A percentile compares a stretch with the other conserved stretches of the same genome.
phyloP scores from a whole-genome alignment of 2,329 filamentous ascomycete genomes.

The Aspergillus clavatus region DNA sequence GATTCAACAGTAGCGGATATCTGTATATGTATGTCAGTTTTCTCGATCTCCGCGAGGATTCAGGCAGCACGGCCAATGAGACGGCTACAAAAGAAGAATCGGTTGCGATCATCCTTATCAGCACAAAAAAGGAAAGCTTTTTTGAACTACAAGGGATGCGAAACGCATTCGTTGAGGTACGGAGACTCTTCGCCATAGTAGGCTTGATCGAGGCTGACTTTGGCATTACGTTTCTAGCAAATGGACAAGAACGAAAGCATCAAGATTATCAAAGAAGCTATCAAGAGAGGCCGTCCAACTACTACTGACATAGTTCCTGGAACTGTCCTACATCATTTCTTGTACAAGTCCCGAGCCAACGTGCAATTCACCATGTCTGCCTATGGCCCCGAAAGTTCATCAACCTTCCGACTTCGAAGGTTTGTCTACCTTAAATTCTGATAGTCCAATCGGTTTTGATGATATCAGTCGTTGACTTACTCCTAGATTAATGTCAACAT shows the following conservation, averaged over 20 bases:
- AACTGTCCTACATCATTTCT: conserved; percentile 78
- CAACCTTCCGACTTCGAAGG: conserved; percentile 58
- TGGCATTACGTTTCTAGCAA: conserved; percentile 45
- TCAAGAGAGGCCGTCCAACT: conserved; percentile 64
- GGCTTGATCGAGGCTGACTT: neutral
- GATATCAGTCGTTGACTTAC: conserved; percentile 4
- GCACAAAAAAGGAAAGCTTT: conserved; percentile 87
- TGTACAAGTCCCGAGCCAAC: conserved; percentile 91
- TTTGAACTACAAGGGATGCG: conserved; percentile 76
- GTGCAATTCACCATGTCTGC: conserved; percentile 95
- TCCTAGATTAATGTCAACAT: conserved; percentile 68
- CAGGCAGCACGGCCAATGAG: conserved; percentile 39
- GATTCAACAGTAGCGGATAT: conserved; percentile 95
- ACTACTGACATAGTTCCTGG: conserved; percentile 74
- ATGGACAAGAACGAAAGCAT: conserved; percentile 72
- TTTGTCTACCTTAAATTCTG: conserved; percentile 30
- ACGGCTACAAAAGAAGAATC: conserved; percentile 57
- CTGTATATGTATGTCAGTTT: conserved; percentile 99
- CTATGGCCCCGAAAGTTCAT: conserved; percentile 63
- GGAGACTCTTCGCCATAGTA: conserved; percentile 8
- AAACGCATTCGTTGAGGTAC: conserved; percentile 54
- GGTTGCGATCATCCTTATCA: conserved; percentile 89
- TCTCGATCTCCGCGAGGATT: conserved; percentile 59
- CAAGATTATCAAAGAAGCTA: conserved; percentile 66
- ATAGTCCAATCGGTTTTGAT: neutral